Conservation (phyloP, 805 yeast species). For the Barnettozyma vustinii region DNA sequence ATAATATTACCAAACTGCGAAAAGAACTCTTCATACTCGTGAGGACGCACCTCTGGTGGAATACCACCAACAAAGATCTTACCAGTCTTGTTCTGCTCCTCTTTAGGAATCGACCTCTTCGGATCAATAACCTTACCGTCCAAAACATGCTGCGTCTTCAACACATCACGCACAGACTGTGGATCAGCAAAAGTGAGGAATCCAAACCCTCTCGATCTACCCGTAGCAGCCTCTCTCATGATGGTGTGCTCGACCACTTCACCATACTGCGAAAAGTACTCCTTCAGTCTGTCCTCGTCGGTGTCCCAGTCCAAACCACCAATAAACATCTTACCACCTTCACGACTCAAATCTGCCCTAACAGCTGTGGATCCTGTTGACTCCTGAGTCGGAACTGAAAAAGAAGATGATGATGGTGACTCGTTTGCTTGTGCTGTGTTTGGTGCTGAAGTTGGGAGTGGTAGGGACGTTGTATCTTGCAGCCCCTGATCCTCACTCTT, state of each 20-base stretch:
- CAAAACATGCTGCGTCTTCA: constrained; percentile 77
- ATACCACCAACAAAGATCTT: constrained; percentile 97
- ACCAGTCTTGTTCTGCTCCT: constrained; percentile 95
- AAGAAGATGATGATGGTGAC: neutral
- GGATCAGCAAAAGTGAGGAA: constrained; percentile 82
- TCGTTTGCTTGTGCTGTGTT: neutral
- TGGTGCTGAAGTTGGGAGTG: constrained; percentile 5
- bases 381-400: constrained; percentile 4
- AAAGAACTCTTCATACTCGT: constrained; percentile 82
- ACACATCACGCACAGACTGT: constrained; percentile 79
- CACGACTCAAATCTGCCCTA: constrained; percentile 54
- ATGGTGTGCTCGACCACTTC: constrained; percentile 83
- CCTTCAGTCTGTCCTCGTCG: constrained; percentile 76
- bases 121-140: constrained; percentile 98
- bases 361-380: constrained; percentile 1
- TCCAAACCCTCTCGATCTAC: constrained; percentile 93
- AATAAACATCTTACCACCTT: constrained; percentile 86
- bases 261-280: constrained; percentile 84
- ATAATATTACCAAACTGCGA: constrained; percentile 84
- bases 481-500: neutral
- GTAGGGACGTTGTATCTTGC: neutral
- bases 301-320: constrained; percentile 99
- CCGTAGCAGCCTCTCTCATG: constrained; percentile 85
- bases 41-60: constrained; percentile 87
- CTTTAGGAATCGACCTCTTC: constrained; percentile 94